phyloP scores from a whole-genome alignment of 2,329 filamentous ascomycete genomes.

The Canariomyces notabilis region DNA sequence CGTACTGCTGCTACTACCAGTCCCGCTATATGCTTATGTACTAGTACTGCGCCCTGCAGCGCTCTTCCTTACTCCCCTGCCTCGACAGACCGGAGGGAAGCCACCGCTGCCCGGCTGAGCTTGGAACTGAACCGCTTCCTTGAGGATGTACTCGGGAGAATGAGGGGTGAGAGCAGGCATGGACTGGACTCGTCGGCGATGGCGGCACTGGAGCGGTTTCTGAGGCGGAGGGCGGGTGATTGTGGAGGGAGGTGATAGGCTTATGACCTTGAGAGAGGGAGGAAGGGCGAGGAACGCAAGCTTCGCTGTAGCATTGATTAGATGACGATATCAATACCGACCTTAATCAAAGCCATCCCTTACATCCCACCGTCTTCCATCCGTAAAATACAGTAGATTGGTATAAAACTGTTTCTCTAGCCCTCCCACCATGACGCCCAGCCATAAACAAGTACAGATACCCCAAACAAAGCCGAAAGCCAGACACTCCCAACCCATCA shows the following conservation, averaged over 20 bases:
- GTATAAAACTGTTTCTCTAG: background rate
- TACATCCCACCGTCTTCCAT: too few species aligned
- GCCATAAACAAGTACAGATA: background rate
- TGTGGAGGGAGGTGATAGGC: constrained; percentile 18
- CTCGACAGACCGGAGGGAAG: background rate
- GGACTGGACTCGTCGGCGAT: background rate
- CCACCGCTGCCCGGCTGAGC: background rate
- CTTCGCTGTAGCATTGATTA: too few species aligned
- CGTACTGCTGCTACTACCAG: background rate
- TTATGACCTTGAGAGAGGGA: background rate
- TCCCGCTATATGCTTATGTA: background rate
- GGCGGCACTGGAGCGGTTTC: constrained; percentile 26
- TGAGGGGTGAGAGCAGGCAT: background rate
- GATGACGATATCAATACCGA: too few species aligned
- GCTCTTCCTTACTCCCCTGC: too few species aligned
- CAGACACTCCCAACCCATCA: background rate
- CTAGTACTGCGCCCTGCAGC: too few species aligned
- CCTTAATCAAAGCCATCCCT: too few species aligned
- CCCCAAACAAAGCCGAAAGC: background rate
- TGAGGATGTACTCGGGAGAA: background rate
- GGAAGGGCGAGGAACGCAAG: background rate
- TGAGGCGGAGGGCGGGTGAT: constrained; percentile 29
- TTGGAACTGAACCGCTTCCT: background rate
- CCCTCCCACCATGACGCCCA: background rate
- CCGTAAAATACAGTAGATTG: background rate